phyloP scores from a whole-genome alignment of 495 filamentous ascomycete species.

The Tuber magnatum region DNA sequence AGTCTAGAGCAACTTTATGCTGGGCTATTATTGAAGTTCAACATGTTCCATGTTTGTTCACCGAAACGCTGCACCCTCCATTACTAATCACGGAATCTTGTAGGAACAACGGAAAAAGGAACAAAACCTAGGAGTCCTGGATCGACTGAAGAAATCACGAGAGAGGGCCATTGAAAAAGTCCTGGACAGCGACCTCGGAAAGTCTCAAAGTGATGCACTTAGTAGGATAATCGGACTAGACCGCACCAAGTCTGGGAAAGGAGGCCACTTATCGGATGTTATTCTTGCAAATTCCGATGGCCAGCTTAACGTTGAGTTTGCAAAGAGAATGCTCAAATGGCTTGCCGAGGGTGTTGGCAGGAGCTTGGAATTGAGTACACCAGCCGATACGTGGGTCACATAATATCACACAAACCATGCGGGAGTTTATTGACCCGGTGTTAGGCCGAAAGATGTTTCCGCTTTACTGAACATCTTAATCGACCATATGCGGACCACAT shows the following conservation, averaged over 20 bases:
- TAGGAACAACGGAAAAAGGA: conserved; percentile 43
- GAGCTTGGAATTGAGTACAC: conserved; percentile 76
- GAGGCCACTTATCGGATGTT: conserved; percentile 52
- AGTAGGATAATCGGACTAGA: conserved; percentile 41
- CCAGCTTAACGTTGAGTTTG: conserved; percentile 67
- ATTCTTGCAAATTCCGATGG: conserved; percentile 87
- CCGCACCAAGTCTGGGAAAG: conserved; percentile 25
- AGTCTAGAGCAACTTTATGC: conserved; percentile 88
- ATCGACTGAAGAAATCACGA: conserved; percentile 40
- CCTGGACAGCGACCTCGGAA: conserved; percentile 39
- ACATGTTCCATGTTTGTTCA: conserved; percentile 62
- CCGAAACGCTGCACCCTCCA: conserved; percentile 3
- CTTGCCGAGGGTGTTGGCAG: conserved; percentile 92
- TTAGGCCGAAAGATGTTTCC: conserved; percentile 76
- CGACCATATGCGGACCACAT: conserved; percentile 83
- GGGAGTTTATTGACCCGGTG: not conserved
- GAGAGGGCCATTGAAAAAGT: conserved; percentile 40
- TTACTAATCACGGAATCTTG: not conserved
- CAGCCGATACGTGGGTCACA: conserved; percentile 58
- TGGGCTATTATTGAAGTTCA: conserved; percentile 90
- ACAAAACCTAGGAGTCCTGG: conserved; percentile 40
- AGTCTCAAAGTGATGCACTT: conserved; percentile 39
- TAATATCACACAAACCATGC: not conserved
- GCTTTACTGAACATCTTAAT: conserved; percentile 77
- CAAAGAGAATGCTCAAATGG: conserved; percentile 97